Base-by-base conservation (phyloP, 345 rosid genomes). In the Noccaea caerulescens region DNA sequence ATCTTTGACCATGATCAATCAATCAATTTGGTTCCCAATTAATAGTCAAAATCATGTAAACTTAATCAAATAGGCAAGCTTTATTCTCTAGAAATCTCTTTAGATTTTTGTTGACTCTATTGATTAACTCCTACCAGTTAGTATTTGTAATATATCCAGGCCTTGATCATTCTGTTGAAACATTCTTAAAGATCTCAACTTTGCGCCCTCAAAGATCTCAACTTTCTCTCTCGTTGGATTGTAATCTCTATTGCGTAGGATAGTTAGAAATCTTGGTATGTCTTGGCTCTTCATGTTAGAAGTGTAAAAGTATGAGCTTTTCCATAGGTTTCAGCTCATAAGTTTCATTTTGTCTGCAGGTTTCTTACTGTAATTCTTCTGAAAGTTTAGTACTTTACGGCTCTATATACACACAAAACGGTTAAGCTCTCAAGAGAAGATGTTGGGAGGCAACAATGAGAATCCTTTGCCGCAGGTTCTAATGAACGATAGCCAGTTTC, bases 401-500 rank as follows among this genome's bases (percentile, higher is more conserved):
- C 23, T 27, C 23, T 27, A 3, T 27, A 8, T 62, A 69, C 4
- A 34, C 30, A 23, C 25, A 56, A 64, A 16, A 55, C 63, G 18
- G 33, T 41, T 33, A 27, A 66, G 60, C 30, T 72, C 25, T 72
- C 25, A 37, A 37, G 12, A 70, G 72, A 78, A 77, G 56, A 91
- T 92, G 98, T 76, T 92, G 59, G 87, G 90, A 76, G 89, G 92
- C 68, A 84, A 81, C 83, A 85, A 80, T 10, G 74, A 69, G 27
- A 89, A 80, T 83, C 75, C 84, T 70, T 69, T 76, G 60, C 81
- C 80, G 51, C 93, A 88, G 23, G 82, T 71, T 69, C 69, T 77
- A 38, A 42, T 84, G 69, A 86, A 84, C 44, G 86, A 86, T 63
- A 82, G 79, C 68, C 84, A 47, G 63, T 80, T 85, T 51, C 88